These are phyloP conservation scores for Candida quercuum DNA, from an alignment of 805 yeast species.

Conservation along the genomic window DNA sequence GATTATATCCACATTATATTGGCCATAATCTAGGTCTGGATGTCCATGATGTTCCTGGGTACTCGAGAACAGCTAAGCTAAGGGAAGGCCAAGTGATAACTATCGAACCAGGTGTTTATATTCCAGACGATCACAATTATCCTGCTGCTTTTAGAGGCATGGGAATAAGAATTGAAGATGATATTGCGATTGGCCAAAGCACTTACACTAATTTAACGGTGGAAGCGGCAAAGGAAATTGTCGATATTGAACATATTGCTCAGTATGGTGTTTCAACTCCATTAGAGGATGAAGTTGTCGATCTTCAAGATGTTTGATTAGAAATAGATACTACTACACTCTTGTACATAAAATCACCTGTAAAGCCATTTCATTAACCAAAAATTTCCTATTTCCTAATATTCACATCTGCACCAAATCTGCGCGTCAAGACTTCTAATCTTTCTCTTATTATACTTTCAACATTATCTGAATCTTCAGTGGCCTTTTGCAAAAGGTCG, in stretches of 20 bases:
- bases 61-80: conserved; percentile 50
- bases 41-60: conserved; percentile 74
- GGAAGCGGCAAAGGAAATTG: conserved; percentile 82
- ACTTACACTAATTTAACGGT: conserved; percentile 59
- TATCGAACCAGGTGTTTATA: conserved; percentile 92
- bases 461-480: conserved; percentile 16
- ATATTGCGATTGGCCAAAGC: conserved; percentile 71
- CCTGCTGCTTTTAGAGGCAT: conserved; percentile 81
- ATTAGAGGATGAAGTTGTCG: conserved; percentile 36
- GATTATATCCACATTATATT: conserved; percentile 84
- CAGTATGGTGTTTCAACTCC: conserved; percentile 51
- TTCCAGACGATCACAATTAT: conserved; percentile 65
- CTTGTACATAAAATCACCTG: too few species aligned
- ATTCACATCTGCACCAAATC: not conserved
- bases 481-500: conserved; percentile 13
- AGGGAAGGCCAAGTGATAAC: conserved; percentile 79
- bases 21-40: conserved; percentile 96
- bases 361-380: too few species aligned
- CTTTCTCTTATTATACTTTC: conserved; percentile 10
- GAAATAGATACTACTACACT: too few species aligned
- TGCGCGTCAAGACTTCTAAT: not conserved
- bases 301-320: conserved; percentile 8
- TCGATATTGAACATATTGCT: conserved; percentile 71
- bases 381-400: too few species aligned
- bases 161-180: conserved; percentile 94